Conservation (phyloP, 2,329 filamentous ascomycete species). For the Colletotrichum sp. region DNA sequence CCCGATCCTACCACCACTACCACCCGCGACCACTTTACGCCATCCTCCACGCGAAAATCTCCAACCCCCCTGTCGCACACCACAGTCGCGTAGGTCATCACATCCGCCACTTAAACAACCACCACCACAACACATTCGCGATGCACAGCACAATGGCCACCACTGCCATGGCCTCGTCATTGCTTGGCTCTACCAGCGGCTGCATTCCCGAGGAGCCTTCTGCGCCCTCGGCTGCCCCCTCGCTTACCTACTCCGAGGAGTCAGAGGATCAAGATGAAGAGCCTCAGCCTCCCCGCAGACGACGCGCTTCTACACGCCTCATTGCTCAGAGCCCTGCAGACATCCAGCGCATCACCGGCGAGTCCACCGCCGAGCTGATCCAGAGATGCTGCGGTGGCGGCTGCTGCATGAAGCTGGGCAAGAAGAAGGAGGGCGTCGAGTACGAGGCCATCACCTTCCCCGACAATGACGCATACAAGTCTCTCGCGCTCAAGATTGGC, state of each 20-base stretch:
- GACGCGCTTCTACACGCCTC: conserved; percentile 73
- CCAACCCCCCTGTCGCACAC: neutral
- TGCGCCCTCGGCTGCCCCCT: conserved; percentile 60
- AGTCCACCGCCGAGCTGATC: conserved; percentile 66
- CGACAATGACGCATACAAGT: conserved; percentile 84
- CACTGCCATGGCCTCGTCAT: conserved; percentile 39
- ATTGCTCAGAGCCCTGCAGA: conserved; percentile 68
- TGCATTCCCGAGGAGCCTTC: conserved; percentile 50
- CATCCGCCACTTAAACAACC: neutral
- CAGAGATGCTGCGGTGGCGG: conserved; percentile 69
- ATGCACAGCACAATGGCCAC: conserved; percentile 34
- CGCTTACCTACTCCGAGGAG: conserved; percentile 67
- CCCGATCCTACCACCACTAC: neutral
- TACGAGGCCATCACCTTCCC: conserved; percentile 65
- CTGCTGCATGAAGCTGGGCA: conserved; percentile 60
- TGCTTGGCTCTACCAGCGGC: conserved; percentile 43
- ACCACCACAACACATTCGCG: neutral
- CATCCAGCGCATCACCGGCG: conserved; percentile 68
- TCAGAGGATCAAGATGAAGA: conserved; percentile 64
- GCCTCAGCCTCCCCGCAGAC: conserved; percentile 43
- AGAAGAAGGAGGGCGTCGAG: conserved; percentile 49
- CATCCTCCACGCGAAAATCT: neutral
- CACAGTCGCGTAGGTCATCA: neutral
- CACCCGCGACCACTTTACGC: conserved; percentile 5
- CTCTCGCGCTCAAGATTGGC: conserved; percentile 77